Percentiles rank a stretch among this genome's conserved stretches.
Conservation (phyloP, 1,284 basidiomycete species). For the Neotropicomus parvogracilis region DNA sequence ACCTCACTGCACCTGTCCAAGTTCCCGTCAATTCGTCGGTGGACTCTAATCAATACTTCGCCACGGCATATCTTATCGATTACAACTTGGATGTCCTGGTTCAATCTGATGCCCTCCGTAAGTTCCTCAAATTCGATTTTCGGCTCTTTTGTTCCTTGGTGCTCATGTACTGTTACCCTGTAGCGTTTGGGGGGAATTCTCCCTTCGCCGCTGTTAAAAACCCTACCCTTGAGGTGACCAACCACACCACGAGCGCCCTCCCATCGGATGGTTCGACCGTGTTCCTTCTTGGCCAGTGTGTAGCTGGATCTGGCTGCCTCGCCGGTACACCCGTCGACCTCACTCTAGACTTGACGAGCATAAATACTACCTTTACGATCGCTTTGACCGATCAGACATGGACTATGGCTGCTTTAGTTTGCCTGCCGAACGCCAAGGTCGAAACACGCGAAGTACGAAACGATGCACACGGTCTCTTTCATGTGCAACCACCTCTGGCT, state of each 20-base stretch:
- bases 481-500: conserved; percentile 19
- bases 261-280: conserved; percentile 24
- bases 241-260: conserved; percentile 21
- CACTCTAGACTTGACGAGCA: conserved; percentile 13
- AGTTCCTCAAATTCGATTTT: not conserved
- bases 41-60: not conserved
- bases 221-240: conserved; percentile 14
- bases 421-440: conserved; percentile 24
- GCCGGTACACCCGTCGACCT: not conserved
- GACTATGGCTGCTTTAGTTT: conserved; percentile 22
- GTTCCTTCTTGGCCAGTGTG: conserved; percentile 23
- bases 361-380: conserved; percentile 17
- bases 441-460: conserved; percentile 30
- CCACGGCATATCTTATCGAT: conserved; percentile 17
- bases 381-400: conserved; percentile 17
- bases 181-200: not conserved
- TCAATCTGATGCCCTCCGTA: conserved; percentile 5
- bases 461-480: conserved; percentile 17
- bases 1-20: conserved; percentile 20
- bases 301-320: conserved; percentile 20
- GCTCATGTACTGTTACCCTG: not conserved
- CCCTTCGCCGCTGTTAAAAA: conserved; percentile 11
- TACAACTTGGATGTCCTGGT: conserved; percentile 22
- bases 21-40: conserved; percentile 14
- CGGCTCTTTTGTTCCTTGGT: not conserved